phyloP scores from a whole-genome alignment of 331 rosid species.

The Quercus phellos region DNA sequence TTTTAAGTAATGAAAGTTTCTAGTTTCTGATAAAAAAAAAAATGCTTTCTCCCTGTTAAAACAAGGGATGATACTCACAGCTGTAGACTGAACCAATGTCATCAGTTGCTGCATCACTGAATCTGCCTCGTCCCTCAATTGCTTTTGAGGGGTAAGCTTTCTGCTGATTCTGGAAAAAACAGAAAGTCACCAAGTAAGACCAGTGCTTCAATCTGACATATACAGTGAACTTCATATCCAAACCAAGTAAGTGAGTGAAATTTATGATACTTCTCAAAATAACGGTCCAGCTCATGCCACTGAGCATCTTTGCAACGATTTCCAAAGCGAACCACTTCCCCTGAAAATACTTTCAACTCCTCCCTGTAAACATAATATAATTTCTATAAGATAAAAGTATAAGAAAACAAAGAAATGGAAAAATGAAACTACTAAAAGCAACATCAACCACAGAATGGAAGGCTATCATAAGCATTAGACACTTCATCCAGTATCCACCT shows the following conservation, averaged over 20 bases:
- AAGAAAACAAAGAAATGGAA: background rate
- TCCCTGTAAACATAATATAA: constrained; percentile 41
- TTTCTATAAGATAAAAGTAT: constrained; percentile 12
- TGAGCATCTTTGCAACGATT: constrained; percentile 82
- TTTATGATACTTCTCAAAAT: constrained; percentile 70
- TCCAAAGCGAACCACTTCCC: constrained; percentile 87
- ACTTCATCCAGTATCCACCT: constrained; percentile 42
- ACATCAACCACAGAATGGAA: constrained; percentile 12
- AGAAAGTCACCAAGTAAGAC: constrained; percentile 22
- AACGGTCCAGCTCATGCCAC: constrained; percentile 87
- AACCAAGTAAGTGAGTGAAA: constrained; percentile 19
- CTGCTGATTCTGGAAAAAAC: constrained; percentile 47
- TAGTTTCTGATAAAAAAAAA: too few species aligned
- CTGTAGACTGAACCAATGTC: constrained; percentile 61
- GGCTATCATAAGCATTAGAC: background rate
- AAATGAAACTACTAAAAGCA: constrained; percentile 7
- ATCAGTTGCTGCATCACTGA: constrained; percentile 58
- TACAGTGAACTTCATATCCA: constrained; percentile 4
- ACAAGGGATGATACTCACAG: constrained; percentile 47
- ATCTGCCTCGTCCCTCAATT: constrained; percentile 53
- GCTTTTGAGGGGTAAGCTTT: constrained; percentile 51
- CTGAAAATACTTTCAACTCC: constrained; percentile 67
- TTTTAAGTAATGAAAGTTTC: too few species aligned
- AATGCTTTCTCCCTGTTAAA: background rate
- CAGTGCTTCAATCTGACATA: constrained; percentile 5